A percentile compares a stretch with the other conserved stretches of the same genome.
Conservation (phyloP, 2,329 filamentous ascomycete species). For the Ceratocystis eucalypticola region DNA sequence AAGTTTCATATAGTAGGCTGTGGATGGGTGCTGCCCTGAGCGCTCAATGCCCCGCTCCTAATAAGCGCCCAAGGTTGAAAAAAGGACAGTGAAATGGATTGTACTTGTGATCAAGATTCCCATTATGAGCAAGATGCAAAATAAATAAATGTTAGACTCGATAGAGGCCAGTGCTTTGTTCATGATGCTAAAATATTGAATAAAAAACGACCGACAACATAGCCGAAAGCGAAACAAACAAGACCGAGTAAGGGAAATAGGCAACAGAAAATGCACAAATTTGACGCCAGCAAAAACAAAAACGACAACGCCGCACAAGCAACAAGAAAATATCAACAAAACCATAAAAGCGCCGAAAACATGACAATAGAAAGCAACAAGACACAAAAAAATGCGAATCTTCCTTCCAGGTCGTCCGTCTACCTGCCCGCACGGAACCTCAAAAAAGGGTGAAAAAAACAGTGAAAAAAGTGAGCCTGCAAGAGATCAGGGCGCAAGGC, state of each 20-base stretch:
- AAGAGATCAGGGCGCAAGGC: not conserved
- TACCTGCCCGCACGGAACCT: not conserved
- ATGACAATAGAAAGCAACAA: constrained; percentile 3
- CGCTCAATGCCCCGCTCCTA: not conserved
- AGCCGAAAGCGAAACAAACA: not conserved
- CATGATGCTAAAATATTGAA: constrained; percentile 9
- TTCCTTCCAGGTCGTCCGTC: not conserved
- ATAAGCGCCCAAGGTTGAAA: not conserved
- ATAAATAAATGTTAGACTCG: not conserved
- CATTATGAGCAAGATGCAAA: not conserved
- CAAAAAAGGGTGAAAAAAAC: no score
- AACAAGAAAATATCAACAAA: constrained; percentile 2
- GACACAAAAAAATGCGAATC: constrained; percentile 4
- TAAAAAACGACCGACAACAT: constrained; percentile 8
- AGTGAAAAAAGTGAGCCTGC: not conserved
- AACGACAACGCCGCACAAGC: constrained; percentile 3
- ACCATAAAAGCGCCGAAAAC: constrained; percentile 5
- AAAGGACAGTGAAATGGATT: no score
- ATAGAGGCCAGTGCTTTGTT: not conserved
- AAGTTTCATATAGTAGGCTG: no score
- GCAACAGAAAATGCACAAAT: constrained; percentile 8
- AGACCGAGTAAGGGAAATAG: constrained; percentile 1
- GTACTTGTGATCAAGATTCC: no score
- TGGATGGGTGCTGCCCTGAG: no score
- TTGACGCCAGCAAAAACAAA: not conserved